phyloP scores from a whole-genome alignment of 148 eudicot genomes.

The Cornus florida region DNA sequence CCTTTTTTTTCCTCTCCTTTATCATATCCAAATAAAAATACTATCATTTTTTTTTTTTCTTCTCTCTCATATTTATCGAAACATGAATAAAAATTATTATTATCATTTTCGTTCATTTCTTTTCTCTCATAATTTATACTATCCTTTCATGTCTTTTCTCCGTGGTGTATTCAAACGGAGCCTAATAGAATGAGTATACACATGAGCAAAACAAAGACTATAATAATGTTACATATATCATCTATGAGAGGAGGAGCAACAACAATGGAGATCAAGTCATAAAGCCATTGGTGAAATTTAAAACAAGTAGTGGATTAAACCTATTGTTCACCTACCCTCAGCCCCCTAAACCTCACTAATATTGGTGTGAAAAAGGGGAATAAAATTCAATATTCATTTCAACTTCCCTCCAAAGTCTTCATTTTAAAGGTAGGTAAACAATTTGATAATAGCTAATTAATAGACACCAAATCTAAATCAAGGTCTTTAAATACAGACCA shows the following conservation, averaged over 20 bases:
- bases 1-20: too few relatives aligned
- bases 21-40: too few relatives aligned
- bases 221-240: background rate
- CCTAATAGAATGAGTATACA: too few relatives aligned
- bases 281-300: background rate
- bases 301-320: background rate
- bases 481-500: background rate
- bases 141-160: too few relatives aligned
- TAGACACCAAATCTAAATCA: background rate
- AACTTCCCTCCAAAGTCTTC: background rate
- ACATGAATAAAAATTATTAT: too few relatives aligned
- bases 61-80: too few relatives aligned
- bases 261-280: background rate
- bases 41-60: too few relatives aligned
- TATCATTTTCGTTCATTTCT: too few relatives aligned
- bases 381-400: background rate
- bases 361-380: background rate
- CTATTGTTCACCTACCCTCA: background rate
- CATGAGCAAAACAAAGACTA: background rate
- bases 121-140: too few relatives aligned
- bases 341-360: background rate
- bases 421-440: background rate
- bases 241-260: background rate
- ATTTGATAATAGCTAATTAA: background rate
- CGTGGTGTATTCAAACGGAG: too few relatives aligned